Evolutionary conservation across 2,329 filamentous ascomycete species (phyloP), one percentile per base, ranked within the genome.

Genomic region (Emergomyces africanus): DNA sequence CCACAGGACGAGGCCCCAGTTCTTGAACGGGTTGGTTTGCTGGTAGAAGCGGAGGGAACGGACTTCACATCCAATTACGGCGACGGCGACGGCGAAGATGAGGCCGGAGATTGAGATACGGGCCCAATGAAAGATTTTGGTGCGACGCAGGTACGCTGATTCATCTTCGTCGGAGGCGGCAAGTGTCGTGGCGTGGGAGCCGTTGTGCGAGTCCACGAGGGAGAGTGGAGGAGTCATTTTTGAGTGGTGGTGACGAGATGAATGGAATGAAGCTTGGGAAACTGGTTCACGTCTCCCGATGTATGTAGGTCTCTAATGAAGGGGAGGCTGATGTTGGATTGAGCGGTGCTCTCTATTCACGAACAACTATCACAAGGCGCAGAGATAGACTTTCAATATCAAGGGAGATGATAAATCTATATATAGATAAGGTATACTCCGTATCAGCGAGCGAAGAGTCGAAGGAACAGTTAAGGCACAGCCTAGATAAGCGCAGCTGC

Each of bases 11-110:
- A 77, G 64, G 48, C 70, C 68, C 18, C 67, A 65, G 25, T 65
- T 61, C 9, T 67, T 66, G 60, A 69, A 74, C 23, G 68, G 62
- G n/a, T 66, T 66, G 3, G 75, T 76, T 15, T 61, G 58, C 15
- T 69, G 69, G 61, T 77, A 76, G 54, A 72, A 69, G 3, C 66
- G 68, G n/a, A 74, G 64, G 25, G 74, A 69, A n/a, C 72, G 68
- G 6, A 67, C 70, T 60, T 75, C 72, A 59, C 71, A 73, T 18
- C 65, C 71, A 37, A 75, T 65, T 12, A 70, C 63, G 2, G 71
- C 67, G 12, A 71, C 60, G 2, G 70, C 67, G 8, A 65, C 60
- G 5, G 60, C 63, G 23, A 72, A 65, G 10, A 70, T 68, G 33
- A 74, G 37, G 3, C 67, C 46, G 0, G 73, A 68, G 10, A 77